Evolutionary conservation across 306 rosid species (phyloP).

Genomic region (Medicago ruthenica): DNA sequence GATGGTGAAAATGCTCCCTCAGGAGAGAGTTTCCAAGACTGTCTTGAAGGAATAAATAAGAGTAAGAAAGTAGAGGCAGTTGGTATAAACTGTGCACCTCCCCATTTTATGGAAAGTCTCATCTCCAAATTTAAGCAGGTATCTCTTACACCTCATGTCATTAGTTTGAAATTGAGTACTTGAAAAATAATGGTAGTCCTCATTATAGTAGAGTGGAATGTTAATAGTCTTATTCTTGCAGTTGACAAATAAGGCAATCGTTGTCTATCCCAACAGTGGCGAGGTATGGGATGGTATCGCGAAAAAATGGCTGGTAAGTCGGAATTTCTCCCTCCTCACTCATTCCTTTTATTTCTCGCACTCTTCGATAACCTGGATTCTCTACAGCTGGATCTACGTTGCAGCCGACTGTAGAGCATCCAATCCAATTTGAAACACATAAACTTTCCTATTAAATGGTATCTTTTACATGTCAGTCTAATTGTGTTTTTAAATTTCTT

Average conservation of each 20-base stretch:
- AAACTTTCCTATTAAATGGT: background rate
- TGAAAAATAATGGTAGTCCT: slow-evolving; percentile 4
- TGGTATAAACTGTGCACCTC: slow-evolving; percentile 93
- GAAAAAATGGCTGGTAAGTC: slow-evolving; percentile 87
- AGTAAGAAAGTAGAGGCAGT: slow-evolving; percentile 72
- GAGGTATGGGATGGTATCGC: slow-evolving; percentile 90
- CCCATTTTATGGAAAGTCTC: slow-evolving; percentile 74
- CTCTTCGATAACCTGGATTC: background rate
- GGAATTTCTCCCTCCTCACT: background rate
- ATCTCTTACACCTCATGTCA: slow-evolving; percentile 4
- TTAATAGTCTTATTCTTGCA: slow-evolving; percentile 40
- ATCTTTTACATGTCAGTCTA: slow-evolving; percentile 19
- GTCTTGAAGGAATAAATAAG: slow-evolving; percentile 64
- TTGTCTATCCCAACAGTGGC: slow-evolving; percentile 90
- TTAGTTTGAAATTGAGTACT: background rate
- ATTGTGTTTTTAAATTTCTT: slow-evolving; percentile 19
- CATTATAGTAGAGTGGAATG: slow-evolving; percentile 7
- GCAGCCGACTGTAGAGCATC: background rate
- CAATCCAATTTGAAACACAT: background rate
- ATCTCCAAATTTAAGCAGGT: slow-evolving; percentile 75
- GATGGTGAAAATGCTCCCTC: slow-evolving; percentile 91
- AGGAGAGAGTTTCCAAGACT: slow-evolving; percentile 81
- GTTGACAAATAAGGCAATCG: slow-evolving; percentile 77
- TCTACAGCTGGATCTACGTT: background rate
- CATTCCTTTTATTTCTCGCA: background rate